Percentiles rank a stretch among this genome's conserved stretches.
These are phyloP conservation scores for Cladorrhinum samala DNA, from an alignment of 495 filamentous ascomycete species.

Conservation along the genomic window DNA sequence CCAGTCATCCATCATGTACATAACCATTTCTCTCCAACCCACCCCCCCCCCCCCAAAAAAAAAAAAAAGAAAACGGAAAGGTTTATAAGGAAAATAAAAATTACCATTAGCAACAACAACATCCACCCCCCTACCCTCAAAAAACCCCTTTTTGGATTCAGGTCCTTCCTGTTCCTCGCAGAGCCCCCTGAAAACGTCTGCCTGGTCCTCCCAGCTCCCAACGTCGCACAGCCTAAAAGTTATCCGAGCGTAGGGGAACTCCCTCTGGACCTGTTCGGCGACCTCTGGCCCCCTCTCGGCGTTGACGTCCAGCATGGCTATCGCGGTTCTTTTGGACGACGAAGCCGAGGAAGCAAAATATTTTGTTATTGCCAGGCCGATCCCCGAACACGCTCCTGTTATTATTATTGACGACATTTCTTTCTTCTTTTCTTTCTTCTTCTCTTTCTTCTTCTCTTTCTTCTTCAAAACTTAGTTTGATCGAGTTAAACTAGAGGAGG, in stretches of 20 bases:
- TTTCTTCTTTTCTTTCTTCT: no score
- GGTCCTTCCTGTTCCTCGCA: conserved; percentile 28
- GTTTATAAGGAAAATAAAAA: no score
- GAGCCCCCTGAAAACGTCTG: conserved; percentile 36
- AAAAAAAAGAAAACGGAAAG: no score
- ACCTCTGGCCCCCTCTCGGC: conserved; percentile 23
- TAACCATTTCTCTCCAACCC: no score
- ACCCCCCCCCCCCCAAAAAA: no score
- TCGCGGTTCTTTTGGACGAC: conserved; percentile 29
- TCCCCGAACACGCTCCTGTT: conserved; percentile 49
- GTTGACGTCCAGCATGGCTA: conserved; percentile 51
- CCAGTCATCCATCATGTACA: no score
- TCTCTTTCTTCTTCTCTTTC: no score
- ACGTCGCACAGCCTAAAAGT: conserved; percentile 43
- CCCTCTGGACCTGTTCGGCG: conserved; percentile 25
- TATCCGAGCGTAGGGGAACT: conserved; percentile 33
- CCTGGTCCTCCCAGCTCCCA: conserved; percentile 44
- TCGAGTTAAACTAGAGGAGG: no score
- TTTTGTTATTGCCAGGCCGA: conserved; percentile 44
- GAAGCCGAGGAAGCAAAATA: conserved; percentile 34
- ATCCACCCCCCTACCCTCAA: conserved; percentile 36
- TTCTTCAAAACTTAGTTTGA: no score
- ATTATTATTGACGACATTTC: conserved; percentile 26
- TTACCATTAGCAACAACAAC: conserved; percentile 52
- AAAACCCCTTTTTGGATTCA: no score